Base-by-base conservation (phyloP, 148 eudicot genomes). In the Pouteria glomerata region DNA sequence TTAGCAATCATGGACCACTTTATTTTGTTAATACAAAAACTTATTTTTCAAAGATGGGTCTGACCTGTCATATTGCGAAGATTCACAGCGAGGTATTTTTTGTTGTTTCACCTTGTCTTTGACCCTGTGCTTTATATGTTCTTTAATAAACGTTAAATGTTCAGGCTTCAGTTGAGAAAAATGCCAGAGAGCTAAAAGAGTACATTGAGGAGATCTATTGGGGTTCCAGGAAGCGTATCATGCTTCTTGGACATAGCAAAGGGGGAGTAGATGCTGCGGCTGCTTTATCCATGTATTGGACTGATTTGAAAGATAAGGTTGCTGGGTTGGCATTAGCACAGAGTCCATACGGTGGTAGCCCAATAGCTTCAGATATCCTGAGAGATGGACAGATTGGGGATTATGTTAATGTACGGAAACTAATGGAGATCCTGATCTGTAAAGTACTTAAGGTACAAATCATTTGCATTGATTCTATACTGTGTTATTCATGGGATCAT, bases 261-360 rank as follows among this genome's bases (percentile, higher is more conserved):
- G 99, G 99, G 45, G 97, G 97, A 31, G 82, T 95, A 73, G 99
- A 95, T 80, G 80, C 97, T 50, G 99, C 99, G 19, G 99, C 99
- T 79, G 90, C 96, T 74, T 77, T 95, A 63, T 90, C 99, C 44
- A 86, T 95, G 89, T 90, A 95, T 77, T 95, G 99, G 97, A 80
- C 88, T 73, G 97, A 89, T 62, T 76, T 95, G 77, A 90, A 89
- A 81, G 97, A 90, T 71, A 95, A 90, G 77, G 99, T 95, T 73
- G 96, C 93, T 31, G 99, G 99, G 37, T 76, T 95, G 78, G 97
- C 82, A 48, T 87, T 92, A 72, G 88, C 99, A 37, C 97, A 95
- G 77, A 92, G 97, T 79, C 99, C 99, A n/a, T 95, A 92, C 47
- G 99, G 97, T 52, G 99, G 99, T 45, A 92, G 96, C 77, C 99